Evolutionary conservation across 2,329 filamentous ascomycete species (phyloP), one percentile per base, ranked within the genome.

Genomic region (Nectriaceae sp.): DNA sequence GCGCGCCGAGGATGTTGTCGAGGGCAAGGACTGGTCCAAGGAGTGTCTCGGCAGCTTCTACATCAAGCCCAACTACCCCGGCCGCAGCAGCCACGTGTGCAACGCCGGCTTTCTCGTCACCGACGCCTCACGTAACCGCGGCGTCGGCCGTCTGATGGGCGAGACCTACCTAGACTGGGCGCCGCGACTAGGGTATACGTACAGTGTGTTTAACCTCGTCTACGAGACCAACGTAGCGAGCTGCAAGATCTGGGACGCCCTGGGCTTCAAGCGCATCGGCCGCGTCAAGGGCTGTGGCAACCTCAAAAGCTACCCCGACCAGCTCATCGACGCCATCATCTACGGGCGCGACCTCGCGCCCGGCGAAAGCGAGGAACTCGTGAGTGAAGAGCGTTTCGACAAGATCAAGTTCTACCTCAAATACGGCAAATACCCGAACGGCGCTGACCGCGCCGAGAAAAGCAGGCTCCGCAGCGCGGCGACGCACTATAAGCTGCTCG

Each of bases 401-500:
- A 97, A 97, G 78, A 97, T 97, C 68, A 88, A 92, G 65, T 97
- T 89, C 77, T 97, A 97, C 72, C 84, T 97, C 65, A 95, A 96
- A 73, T 90, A 92, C 69, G 88, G 87, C 65, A 90, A 92, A 70
- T 97, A 99, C 70, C 94, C 94, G 50, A 86, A 87, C 62, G 93
- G 92, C 54, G 92, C 93, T 65, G 91, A 97, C 76, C 84, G 93
- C 50, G 92, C 92, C 48, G 94, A 97, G 72, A 97, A 97, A 81
- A 93, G 88, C 73, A 88, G 93, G 61, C 83, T 99, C 47, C 84
- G 94, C 61, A 96, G 89, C 70, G 92, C 93, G 40, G 92, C 92
- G 35, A 96, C 91, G 18, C 93, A 97, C 72, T 97, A 97, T 76
- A 94, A 94, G 70, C 84, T 97, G 26, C 71, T 84, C 60, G 80